Evolutionary conservation across 2,329 filamentous ascomycete species (phyloP), one percentile per base, ranked within the genome.

Genomic region (Penicillium sp.): DNA sequence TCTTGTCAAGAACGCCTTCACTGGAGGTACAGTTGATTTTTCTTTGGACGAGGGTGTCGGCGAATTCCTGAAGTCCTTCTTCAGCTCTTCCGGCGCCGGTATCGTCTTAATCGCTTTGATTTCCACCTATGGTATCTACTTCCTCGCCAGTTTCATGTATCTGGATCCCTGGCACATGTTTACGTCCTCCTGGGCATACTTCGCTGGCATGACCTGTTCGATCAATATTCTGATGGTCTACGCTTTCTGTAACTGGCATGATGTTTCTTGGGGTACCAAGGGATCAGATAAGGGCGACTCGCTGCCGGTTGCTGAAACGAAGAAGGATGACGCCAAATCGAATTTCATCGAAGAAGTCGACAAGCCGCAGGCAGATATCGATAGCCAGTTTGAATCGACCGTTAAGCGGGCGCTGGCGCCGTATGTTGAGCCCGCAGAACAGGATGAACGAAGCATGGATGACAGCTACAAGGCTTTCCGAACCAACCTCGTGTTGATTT

Each of bases 81-180:
- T 97, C 76, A 82, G 84, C 14, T 88, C 87, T 2, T 78, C 79
- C 26, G 86, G 85, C 62, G 86, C 90, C 16, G 92, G 91, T 78
- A 91, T 97, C 71, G 96, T 97, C 70, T 83, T 97, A 65, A 87
- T 97, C 60, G 92, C 93, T 11, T 80, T 97, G 62, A 84, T 92
- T 55, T 89, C 92, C 55, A 97, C 94, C 54, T 97, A 96, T 70
- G 93, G 93, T 74, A 83, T 97, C 57, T 96, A 97, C 84, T 97
- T 91, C 72, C 77, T 97, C 49, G 91, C 92, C 11, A 97, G 91
- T n/a, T 96, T 97, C 84, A 76, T 97, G 74, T 97, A 97, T 78
- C 81, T 96, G 68, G 93, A 97, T 75, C 93, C 93, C 29, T 97
- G 92, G 92, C 93, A 97, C 83, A 97, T 97, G 93, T 95, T 97